These are phyloP conservation scores for Microdochium bolleyi DNA, from an alignment of 2,329 filamentous ascomycete species.

Conservation along the genomic window DNA sequence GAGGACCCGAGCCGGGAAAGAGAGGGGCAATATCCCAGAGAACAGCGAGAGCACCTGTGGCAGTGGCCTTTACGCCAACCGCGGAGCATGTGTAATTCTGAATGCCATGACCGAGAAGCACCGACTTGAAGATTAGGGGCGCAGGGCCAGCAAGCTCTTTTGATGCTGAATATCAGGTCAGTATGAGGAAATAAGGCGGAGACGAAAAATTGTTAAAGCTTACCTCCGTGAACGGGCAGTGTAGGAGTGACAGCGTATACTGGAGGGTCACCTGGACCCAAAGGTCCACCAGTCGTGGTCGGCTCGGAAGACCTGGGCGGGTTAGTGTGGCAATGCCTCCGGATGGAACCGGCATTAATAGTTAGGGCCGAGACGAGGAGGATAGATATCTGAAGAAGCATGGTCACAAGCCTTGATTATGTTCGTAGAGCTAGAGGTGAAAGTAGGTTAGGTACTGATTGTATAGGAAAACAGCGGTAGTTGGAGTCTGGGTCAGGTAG, in stretches of 20 bases:
- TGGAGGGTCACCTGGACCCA: too few species aligned
- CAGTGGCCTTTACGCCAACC: slow-evolving; percentile 21
- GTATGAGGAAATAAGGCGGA: not conserved
- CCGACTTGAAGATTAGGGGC: slow-evolving; percentile 36
- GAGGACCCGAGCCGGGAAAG: slow-evolving; percentile 34
- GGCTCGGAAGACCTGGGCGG: too few species aligned
- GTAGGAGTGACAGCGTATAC: slow-evolving; percentile 13
- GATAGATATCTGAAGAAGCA: too few species aligned
- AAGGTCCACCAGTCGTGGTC: too few species aligned
- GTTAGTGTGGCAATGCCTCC: too few species aligned
- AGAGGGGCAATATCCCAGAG: slow-evolving; percentile 49
- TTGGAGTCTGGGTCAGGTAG: too few species aligned
- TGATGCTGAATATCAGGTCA: slow-evolving; percentile 15
- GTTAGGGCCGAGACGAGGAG: too few species aligned
- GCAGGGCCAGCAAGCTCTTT: slow-evolving; percentile 34
- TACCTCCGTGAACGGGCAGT: slow-evolving; percentile 31
- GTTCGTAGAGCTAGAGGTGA: too few species aligned
- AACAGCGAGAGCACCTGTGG: slow-evolving; percentile 49
- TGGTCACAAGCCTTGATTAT: too few species aligned
- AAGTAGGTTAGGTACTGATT: too few species aligned
- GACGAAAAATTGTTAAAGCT: slow-evolving; percentile 4
- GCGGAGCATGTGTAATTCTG: slow-evolving; percentile 60
- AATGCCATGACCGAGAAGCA: slow-evolving; percentile 55
- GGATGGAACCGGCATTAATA: too few species aligned
- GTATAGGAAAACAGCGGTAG: too few species aligned